Percentiles rank a stretch among this genome's conserved stretches.
These are phyloP conservation scores for Pseudozyma flocculosa DNA, from an alignment of 1,284 basidiomycete species.

Conservation along the genomic window DNA sequence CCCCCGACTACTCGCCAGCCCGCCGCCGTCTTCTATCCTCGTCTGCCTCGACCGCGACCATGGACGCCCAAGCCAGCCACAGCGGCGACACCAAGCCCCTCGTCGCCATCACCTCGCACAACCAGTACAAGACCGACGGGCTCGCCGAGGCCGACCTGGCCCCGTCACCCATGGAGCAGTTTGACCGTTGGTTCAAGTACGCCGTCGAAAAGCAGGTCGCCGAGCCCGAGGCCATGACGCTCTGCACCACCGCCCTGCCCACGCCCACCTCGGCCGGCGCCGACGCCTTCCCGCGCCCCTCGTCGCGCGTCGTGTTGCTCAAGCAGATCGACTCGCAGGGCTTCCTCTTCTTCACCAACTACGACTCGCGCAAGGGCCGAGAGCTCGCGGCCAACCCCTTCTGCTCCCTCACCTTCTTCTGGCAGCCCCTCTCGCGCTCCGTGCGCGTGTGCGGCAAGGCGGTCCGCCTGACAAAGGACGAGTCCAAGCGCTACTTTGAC, in stretches of 20 bases:
- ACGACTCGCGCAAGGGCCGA: slow-evolving; percentile 82
- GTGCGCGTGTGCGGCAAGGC: slow-evolving; percentile 83
- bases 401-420: slow-evolving; percentile 85
- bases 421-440: slow-evolving; percentile 78
- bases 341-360: slow-evolving; percentile 96
- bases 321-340: slow-evolving; percentile 70
- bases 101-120: slow-evolving; percentile 38
- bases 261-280: slow-evolving; percentile 2
- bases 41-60: too few relatives aligned
- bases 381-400: slow-evolving; percentile 71
- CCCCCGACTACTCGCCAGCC: too few relatives aligned
- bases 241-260: slow-evolving; percentile 40
- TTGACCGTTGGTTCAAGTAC: slow-evolving; percentile 50
- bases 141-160: slow-evolving; percentile 31
- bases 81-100: too few relatives aligned
- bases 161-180: slow-evolving; percentile 45
- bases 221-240: slow-evolving; percentile 56
- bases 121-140: slow-evolving; percentile 51
- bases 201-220: slow-evolving; percentile 39
- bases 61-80: too few relatives aligned
- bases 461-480: slow-evolving; percentile 71
- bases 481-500: slow-evolving; percentile 81
- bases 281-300: slow-evolving; percentile 63
- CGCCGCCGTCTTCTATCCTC: too few relatives aligned
- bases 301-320: slow-evolving; percentile 83